phyloP scores from a whole-genome alignment of 164 flowering plant genomes.

The Platanus orientalis region DNA sequence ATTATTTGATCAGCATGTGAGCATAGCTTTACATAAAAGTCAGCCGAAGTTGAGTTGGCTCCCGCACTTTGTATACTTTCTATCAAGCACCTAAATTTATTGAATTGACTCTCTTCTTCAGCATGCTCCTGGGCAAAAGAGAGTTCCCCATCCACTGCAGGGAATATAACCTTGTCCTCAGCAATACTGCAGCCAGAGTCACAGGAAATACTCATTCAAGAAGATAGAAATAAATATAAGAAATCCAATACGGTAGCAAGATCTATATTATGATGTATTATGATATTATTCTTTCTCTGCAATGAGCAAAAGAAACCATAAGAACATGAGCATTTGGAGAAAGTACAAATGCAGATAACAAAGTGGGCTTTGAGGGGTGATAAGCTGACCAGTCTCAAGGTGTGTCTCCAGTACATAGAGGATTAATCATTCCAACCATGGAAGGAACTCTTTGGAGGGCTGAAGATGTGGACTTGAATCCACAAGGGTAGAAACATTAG shows the following conservation, averaged over 20 bases:
- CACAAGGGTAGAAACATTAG: too few relatives aligned
- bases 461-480: too few relatives aligned
- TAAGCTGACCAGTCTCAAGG: too few relatives aligned
- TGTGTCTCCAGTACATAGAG: too few relatives aligned
- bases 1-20: constrained; percentile 81
- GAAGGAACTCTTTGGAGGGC: too few relatives aligned
- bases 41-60: constrained; percentile 57
- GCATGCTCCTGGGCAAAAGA: constrained; percentile 87
- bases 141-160: constrained; percentile 83
- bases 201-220: constrained; percentile 2
- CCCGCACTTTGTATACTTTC: constrained; percentile 79
- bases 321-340: neutral
- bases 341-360: too few relatives aligned
- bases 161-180: constrained; percentile 93
- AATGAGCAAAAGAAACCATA: neutral
- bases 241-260: neutral
- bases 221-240: neutral
- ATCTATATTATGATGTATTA: neutral
- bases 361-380: too few relatives aligned
- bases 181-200: constrained; percentile 72
- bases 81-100: constrained; percentile 70
- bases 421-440: too few relatives aligned
- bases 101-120: constrained; percentile 81
- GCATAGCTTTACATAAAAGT: constrained; percentile 66
- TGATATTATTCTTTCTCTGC: neutral